Base-by-base conservation (phyloP, 305 asterid genomes). In the Solanum aculeatissimum region DNA sequence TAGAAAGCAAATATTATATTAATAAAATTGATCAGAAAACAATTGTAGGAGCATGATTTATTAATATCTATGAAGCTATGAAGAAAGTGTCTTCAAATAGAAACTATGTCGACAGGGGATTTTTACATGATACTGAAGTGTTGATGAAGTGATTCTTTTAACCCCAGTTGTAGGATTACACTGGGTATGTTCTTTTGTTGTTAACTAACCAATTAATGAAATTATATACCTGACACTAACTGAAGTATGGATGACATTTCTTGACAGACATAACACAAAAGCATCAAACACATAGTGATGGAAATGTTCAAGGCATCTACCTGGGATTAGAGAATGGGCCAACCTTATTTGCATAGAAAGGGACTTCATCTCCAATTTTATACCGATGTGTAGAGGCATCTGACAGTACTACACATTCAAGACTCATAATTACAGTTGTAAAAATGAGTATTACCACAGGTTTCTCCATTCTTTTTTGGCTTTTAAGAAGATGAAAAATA, bases 321-420 rank as follows among this genome's bases (percentile, higher is more conserved):
- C 87, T 86, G 16, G 87, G 89, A 63, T 84, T 86, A 42, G 0
- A 21, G 75, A 35, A 86, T 38, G 89, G 87, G 38, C 81, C 87
- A 53, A 84, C 82, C 80, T 80, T 84, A 80, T 84, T 80, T 71
- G 53, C 89, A 47, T 80, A 80, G 49, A 86, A 60, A 55, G 87
- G 86, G 23, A 86, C 69, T 29, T 58, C 54, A 29, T 86, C 85
- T 32, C 89, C 89, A 80, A 68, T 58, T 51, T 80, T 68, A 84
- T 84, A 86, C 66, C 53, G 68, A 85, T 86, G 87, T 32, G 78
- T 58, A 45, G 65, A 80, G 78, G 83, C 89, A 80, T 86, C 89
- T 70, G 87, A 70, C 38, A 45, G 82, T 3, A 84, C 81, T 16
- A 66, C 55, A 40, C 83, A 43, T 81, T 49, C 75, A 81, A 58